phyloP scores from a whole-genome alignment of 345 rosid genomes.

The Lepidium sativum region DNA sequence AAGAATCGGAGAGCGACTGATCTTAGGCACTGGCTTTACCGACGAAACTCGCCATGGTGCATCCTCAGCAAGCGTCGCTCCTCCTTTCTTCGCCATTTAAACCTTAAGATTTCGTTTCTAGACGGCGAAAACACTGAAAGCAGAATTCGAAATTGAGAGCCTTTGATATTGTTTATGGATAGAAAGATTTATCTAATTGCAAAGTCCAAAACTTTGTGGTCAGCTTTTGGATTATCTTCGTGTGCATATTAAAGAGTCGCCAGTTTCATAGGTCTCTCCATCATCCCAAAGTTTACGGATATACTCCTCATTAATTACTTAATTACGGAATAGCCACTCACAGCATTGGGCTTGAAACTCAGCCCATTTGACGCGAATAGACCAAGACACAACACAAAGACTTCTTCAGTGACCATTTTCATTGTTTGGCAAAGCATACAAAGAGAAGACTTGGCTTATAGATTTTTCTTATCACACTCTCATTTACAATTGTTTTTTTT shows the following conservation, averaged over 20 bases:
- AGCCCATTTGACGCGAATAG: neutral
- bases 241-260: slow-evolving; percentile 9
- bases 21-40: slow-evolving; percentile 57
- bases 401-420: neutral
- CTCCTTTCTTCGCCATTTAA: slow-evolving; percentile 57
- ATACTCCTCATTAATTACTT: neutral
- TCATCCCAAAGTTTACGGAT: neutral
- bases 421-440: neutral
- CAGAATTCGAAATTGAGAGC: neutral
- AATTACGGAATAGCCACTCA: slow-evolving; percentile 7
- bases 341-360: neutral
- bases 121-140: neutral
- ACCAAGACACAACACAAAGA: neutral
- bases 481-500: neutral
- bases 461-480: slow-evolving; percentile 5
- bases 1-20: slow-evolving; percentile 58
- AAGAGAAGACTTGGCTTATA: neutral
- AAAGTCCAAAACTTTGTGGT: slow-evolving; percentile 22
- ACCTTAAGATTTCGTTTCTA: neutral
- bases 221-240: slow-evolving; percentile 28
- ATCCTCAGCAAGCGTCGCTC: slow-evolving; percentile 50
- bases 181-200: slow-evolving; percentile 11
- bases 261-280: slow-evolving; percentile 18
- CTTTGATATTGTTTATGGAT: neutral
- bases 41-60: slow-evolving; percentile 77